Conservation (phyloP, 2,329 filamentous ascomycete species). For the Scolecobasidium constrictum region DNA sequence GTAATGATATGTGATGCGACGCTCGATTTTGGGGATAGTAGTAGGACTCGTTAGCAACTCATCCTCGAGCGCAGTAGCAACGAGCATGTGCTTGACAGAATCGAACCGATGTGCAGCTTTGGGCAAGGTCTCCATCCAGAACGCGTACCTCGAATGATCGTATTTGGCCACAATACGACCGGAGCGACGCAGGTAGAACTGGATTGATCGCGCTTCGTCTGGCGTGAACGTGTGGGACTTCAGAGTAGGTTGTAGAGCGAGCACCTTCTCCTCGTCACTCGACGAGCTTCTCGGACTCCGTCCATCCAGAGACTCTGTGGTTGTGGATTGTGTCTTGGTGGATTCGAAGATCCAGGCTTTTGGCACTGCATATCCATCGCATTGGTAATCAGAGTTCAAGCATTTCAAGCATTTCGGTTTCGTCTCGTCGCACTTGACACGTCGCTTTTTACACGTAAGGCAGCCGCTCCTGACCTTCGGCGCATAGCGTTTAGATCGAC, state of each 20-base stretch:
- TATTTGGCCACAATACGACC: neutral
- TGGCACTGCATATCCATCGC: neutral
- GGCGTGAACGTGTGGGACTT: neutral
- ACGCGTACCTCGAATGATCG: neutral
- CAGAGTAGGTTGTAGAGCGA: neutral
- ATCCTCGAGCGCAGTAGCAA: neutral
- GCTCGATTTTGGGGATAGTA: neutral
- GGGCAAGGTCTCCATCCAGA: neutral
- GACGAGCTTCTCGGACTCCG: too few species aligned
- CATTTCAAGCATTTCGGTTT: slow-evolving; percentile 63
- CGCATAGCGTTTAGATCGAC: neutral
- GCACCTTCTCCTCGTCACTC: neutral
- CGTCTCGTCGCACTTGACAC: slow-evolving; percentile 83
- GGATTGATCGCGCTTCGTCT: neutral
- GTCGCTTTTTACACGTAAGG: slow-evolving; percentile 77
- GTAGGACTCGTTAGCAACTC: neutral
- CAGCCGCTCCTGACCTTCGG: slow-evolving; percentile 68
- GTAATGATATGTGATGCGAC: neutral
- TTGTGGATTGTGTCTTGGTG: too few species aligned
- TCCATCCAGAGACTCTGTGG: too few species aligned
- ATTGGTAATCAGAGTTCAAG: slow-evolving; percentile 55
- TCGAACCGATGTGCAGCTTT: neutral
- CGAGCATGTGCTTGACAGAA: neutral
- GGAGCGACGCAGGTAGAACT: neutral
- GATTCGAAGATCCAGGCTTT: neutral